These are phyloP conservation scores for Acanthamoeba divionensis DNA, from an alignment of 208 protist species.

Conservation along the genomic window DNA sequence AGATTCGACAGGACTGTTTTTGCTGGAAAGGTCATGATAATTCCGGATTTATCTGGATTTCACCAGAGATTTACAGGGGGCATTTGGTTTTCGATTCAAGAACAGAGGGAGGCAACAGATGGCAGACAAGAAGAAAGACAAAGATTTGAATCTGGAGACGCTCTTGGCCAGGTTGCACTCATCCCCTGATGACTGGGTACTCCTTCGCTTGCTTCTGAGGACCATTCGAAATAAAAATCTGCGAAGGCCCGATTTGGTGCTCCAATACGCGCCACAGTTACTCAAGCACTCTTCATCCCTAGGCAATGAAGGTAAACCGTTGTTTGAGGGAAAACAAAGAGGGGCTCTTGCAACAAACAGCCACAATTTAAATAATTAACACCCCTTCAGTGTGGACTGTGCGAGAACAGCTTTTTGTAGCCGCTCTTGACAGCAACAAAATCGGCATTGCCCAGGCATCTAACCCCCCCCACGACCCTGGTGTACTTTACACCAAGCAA, in stretches of 20 bases:
- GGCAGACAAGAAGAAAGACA: too few relatives aligned
- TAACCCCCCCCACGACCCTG: neutral
- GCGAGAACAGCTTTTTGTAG: conserved; percentile 7
- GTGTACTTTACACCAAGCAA: neutral
- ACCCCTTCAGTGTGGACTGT: neutral
- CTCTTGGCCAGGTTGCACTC: too few relatives aligned
- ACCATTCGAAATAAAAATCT: neutral
- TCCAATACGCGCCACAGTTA: conserved; percentile 1
- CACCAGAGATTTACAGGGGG: too few relatives aligned
- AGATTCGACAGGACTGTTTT: too few relatives aligned
- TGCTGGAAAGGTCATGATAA: too few relatives aligned
- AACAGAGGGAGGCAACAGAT: too few relatives aligned
- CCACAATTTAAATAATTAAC: neutral
- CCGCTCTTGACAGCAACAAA: neutral
- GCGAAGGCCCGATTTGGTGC: neutral
- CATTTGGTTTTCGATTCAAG: too few relatives aligned
- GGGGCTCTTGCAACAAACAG: neutral
- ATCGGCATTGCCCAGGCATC: neutral
- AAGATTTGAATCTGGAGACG: too few relatives aligned
- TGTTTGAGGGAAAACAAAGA: neutral
- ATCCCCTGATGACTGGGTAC: neutral
- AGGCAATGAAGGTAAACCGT: conserved; percentile 18
- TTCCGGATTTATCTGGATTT: too few relatives aligned
- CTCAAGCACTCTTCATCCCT: neutral
- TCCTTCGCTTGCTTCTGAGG: neutral